Percentiles rank a stretch among this genome's conserved stretches.
These are phyloP conservation scores for Arthrobotrys sphaeroides DNA, from an alignment of 2,329 filamentous ascomycete genomes.

Conservation along the genomic window DNA sequence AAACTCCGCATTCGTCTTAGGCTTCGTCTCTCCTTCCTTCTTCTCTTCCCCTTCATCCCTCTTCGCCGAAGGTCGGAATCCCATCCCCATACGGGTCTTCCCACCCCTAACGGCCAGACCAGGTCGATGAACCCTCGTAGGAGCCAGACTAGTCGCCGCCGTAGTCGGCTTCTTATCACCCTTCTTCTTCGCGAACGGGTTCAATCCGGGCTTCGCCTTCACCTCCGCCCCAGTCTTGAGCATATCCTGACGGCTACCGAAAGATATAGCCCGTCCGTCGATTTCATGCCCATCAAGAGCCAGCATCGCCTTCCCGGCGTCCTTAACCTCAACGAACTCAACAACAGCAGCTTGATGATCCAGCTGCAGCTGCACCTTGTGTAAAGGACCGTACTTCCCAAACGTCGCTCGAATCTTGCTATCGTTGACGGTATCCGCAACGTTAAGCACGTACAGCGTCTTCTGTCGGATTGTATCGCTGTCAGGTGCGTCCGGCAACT, in stretches of 20 bases:
- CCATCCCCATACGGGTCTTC: constrained; percentile 57
- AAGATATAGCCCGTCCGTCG: constrained; percentile 66
- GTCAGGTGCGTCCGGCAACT: constrained; percentile 60
- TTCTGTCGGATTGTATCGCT: constrained; percentile 69
- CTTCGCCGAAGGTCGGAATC: constrained; percentile 59
- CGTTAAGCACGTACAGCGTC: constrained; percentile 81
- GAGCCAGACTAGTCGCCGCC: constrained; percentile 30
- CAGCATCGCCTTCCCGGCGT: constrained; percentile 76
- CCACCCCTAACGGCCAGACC: constrained; percentile 61
- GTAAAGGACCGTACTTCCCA: constrained; percentile 74
- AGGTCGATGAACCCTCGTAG: constrained; percentile 63
- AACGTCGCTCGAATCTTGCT: constrained; percentile 78
- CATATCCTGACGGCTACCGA: constrained; percentile 61
- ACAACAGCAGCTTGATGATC: constrained; percentile 85
- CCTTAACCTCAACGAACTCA: constrained; percentile 76
- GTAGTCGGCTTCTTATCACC: constrained; percentile 55
- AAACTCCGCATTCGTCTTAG: constrained; percentile 58
- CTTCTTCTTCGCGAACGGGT: constrained; percentile 58
- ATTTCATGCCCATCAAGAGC: constrained; percentile 69
- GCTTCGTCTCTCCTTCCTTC: constrained; percentile 61
- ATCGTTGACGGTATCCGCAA: constrained; percentile 93
- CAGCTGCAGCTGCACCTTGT: constrained; percentile 80
- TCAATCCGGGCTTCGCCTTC: constrained; percentile 57
- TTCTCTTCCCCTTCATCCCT: constrained; percentile 55
- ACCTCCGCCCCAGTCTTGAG: constrained; percentile 53